phyloP scores from a whole-genome alignment of 495 filamentous ascomycete species.

The Talaromyces stipitatus region DNA sequence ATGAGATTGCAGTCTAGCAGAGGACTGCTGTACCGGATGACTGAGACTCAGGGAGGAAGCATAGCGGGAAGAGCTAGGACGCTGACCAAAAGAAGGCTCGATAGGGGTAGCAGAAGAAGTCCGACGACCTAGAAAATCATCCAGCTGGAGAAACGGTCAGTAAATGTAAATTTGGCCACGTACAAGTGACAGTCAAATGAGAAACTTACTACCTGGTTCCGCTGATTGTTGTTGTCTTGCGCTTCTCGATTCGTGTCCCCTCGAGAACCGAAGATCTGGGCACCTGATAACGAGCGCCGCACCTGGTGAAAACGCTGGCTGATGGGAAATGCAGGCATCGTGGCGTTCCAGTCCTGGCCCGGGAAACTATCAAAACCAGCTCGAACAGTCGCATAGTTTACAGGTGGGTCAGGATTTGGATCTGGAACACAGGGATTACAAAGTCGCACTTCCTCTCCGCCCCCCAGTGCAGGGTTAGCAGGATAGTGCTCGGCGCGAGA shows the following conservation, averaged over 20 bases:
- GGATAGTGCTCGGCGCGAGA: conserved; percentile 11
- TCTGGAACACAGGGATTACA: conserved; percentile 95
- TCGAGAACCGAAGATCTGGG: neutral
- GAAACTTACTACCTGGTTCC: neutral
- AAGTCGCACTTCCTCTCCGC: conserved; percentile 80
- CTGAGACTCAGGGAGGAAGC: neutral
- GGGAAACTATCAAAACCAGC: conserved; percentile 15
- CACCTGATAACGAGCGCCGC: conserved; percentile 2
- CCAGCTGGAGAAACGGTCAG: neutral
- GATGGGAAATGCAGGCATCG: conserved; percentile 1
- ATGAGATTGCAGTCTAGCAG: neutral
- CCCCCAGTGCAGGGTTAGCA: conserved; percentile 53
- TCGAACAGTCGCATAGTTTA: conserved; percentile 21
- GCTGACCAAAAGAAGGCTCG: neutral
- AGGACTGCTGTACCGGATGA: neutral
- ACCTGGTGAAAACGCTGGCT: conserved; percentile 2
- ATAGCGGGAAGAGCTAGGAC: neutral
- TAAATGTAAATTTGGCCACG: neutral
- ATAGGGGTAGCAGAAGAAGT: neutral
- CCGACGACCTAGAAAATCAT: neutral
- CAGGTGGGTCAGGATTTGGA: conserved; percentile 65
- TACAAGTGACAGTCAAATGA: neutral
- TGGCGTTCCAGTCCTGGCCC: conserved; percentile 1
- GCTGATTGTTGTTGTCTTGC: neutral
- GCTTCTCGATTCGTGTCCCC: neutral